phyloP scores from a whole-genome alignment of 2,329 filamentous ascomycete genomes.

The Lizonia empirigonia region DNA sequence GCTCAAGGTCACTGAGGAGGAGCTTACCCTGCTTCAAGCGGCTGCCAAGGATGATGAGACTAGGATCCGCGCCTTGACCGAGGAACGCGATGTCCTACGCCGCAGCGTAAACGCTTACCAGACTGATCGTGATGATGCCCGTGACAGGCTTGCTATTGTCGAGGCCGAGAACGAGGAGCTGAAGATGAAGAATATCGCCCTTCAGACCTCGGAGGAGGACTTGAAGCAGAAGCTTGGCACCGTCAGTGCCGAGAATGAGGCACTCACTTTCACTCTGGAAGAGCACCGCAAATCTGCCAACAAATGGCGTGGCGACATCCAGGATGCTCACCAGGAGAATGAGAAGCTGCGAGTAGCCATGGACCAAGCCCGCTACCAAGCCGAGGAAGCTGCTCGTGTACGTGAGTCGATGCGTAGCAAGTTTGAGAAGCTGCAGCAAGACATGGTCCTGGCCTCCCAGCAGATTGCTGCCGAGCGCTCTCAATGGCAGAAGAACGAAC shows the following conservation, averaged over 20 bases:
- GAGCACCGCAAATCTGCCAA: constrained; percentile 67
- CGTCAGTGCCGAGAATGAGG: constrained; percentile 64
- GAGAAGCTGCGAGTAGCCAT: constrained; percentile 77
- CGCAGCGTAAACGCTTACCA: constrained; percentile 47
- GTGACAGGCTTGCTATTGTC: constrained; percentile 58
- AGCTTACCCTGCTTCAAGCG: constrained; percentile 53
- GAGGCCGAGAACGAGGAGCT: constrained; percentile 64
- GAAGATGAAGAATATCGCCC: constrained; percentile 49
- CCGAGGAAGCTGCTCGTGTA: constrained; percentile 83
- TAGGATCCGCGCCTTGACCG: constrained; percentile 50
- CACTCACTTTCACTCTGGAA: constrained; percentile 65
- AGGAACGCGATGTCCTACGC: constrained; percentile 50
- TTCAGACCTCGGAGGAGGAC: constrained; percentile 50
- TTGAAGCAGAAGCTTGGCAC: constrained; percentile 59
- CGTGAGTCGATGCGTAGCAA: constrained; percentile 84
- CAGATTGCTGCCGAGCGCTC: constrained; percentile 85
- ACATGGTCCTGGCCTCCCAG: constrained; percentile 78
- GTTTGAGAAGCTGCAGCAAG: constrained; percentile 82
- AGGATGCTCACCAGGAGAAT: constrained; percentile 57
- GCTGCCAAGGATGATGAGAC: constrained; percentile 51
- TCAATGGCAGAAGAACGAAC: constrained; percentile 71
- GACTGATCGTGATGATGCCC: constrained; percentile 52
- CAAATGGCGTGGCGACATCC: constrained; percentile 64
- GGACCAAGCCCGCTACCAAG: constrained; percentile 74
- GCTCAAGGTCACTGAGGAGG: constrained; percentile 57